These are phyloP conservation scores for Eimeria praecox DNA, from an alignment of 169 alveolate genomes.

Conservation along the genomic window DNA sequence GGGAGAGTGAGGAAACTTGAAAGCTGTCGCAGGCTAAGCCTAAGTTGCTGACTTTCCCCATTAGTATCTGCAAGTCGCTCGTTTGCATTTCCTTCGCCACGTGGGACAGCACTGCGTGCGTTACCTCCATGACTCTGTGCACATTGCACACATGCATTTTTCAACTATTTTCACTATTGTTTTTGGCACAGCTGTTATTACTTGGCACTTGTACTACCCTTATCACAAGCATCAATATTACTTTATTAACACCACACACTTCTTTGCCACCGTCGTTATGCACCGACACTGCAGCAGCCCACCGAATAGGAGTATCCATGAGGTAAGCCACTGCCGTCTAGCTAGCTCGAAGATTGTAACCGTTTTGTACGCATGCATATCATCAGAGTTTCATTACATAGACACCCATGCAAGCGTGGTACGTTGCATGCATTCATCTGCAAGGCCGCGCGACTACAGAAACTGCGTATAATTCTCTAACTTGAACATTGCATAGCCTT, in stretches of 20 bases:
- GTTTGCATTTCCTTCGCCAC: constrained; percentile 37
- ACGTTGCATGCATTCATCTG: not conserved
- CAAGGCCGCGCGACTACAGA: not conserved
- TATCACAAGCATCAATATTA: too few relatives aligned
- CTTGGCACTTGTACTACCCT: too few relatives aligned
- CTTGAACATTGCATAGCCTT: too few relatives aligned
- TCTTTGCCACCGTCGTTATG: too few relatives aligned
- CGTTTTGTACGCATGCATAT: not conserved
- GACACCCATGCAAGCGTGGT: not conserved
- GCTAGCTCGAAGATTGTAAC: too few relatives aligned
- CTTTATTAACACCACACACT: too few relatives aligned
- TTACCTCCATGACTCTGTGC: constrained; percentile 44
- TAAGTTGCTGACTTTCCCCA: constrained; percentile 3
- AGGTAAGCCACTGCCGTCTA: too few relatives aligned
- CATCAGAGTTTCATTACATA: not conserved
- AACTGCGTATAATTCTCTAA: too few relatives aligned
- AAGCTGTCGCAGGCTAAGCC: constrained; percentile 53
- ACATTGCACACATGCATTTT: not conserved
- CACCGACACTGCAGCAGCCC: too few relatives aligned
- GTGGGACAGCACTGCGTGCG: constrained; percentile 30
- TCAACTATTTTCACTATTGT: too few relatives aligned
- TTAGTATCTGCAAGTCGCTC: not conserved
- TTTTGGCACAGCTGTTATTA: not conserved
- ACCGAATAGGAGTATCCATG: too few relatives aligned
- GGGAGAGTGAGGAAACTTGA: not conserved